phyloP scores from a whole-genome alignment of 495 filamentous ascomycete species.

The Bombardia bombarda region DNA sequence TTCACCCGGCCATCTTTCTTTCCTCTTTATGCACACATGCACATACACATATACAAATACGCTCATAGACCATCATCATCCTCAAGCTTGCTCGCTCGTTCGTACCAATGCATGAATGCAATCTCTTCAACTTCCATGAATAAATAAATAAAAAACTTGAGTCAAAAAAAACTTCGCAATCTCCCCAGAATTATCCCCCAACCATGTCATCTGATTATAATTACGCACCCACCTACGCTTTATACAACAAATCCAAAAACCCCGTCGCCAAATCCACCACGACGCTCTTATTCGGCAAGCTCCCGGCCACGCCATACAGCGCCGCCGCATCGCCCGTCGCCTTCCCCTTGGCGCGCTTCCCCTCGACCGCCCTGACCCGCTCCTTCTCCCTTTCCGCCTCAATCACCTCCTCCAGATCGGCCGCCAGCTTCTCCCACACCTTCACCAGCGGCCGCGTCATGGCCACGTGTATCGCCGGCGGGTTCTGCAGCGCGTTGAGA shows the following conservation, averaged over 20 bases:
- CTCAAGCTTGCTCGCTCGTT: too few species aligned
- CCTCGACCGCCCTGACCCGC: conserved; percentile 56
- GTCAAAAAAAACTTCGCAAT: too few species aligned
- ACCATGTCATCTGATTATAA: neutral
- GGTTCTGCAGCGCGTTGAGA: conserved; percentile 85
- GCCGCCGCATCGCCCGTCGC: conserved; percentile 67
- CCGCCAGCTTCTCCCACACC: conserved; percentile 68
- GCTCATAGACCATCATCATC: neutral
- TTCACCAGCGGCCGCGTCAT: conserved; percentile 80
- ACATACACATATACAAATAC: neutral
- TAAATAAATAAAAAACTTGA: too few species aligned
- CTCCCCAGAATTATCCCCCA: too few species aligned
- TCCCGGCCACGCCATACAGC: conserved; percentile 91
- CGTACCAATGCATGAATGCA: too few species aligned
- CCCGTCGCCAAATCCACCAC: conserved; percentile 83
- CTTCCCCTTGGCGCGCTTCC: conserved; percentile 60
- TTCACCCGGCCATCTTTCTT: too few species aligned
- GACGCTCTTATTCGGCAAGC: conserved; percentile 89
- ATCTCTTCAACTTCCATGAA: too few species aligned
- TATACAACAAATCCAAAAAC: conserved; percentile 94
- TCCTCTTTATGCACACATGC: too few species aligned
- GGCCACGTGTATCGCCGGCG: conserved; percentile 94
- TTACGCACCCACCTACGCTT: conserved; percentile 48
- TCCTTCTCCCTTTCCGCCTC: conserved; percentile 68
- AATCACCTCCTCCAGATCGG: conserved; percentile 70